Evolutionary conservation across 2,329 filamentous ascomycete genomes (phyloP), one percentile per base, ranked within the genome.

Genomic region (Diplodia scrobiculata): DNA sequence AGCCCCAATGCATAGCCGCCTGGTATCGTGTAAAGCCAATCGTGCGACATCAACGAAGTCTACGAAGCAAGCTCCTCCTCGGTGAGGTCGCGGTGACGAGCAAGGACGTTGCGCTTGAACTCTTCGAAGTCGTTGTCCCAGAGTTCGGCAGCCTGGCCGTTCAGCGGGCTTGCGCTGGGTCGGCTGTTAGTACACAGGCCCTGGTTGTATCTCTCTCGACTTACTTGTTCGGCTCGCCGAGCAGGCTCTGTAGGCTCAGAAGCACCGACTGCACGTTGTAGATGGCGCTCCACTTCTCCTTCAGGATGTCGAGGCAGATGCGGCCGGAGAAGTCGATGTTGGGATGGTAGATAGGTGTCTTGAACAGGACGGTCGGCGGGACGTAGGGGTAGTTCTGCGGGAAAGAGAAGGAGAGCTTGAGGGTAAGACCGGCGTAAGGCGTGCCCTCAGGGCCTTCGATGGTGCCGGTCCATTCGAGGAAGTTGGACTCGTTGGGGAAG

Each of bases 181-280:
- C 3, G 63, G 38, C 36, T 14, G 68, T 76, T 65, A 74, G 71
- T 50, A 55, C 41, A 27, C 3, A 4, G 34, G 13, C 11, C 27
- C 25, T 3, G 21, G 62, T 52, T 67, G 25, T 13, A 36, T 27
- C 29, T 27, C 10, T 17, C 14, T n/a, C 21, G 6, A 81, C 91
- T 79, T 82, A 98, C 95, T 99, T 99, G 82, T 99, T 99, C 41
- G 95, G 95, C 80, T 99, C 95, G 29, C 94, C 95, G 36, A 99
- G 85, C 74, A 99, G 82, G 79, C 93, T 97, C 81, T 99, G 95
- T 79, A 99, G 80, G 72, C 94, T 98, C 73, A 99, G 79, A 65
- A 99, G 83, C 54, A 99, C 91, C 54, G 90, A 96, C 79, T 96
- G 91, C 68, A 96, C 92, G 75, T 98, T 98, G 84, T 97, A 96